These are phyloP conservation scores for Arthonia radiata DNA, from an alignment of 495 filamentous ascomycete species.

Conservation along the genomic window DNA sequence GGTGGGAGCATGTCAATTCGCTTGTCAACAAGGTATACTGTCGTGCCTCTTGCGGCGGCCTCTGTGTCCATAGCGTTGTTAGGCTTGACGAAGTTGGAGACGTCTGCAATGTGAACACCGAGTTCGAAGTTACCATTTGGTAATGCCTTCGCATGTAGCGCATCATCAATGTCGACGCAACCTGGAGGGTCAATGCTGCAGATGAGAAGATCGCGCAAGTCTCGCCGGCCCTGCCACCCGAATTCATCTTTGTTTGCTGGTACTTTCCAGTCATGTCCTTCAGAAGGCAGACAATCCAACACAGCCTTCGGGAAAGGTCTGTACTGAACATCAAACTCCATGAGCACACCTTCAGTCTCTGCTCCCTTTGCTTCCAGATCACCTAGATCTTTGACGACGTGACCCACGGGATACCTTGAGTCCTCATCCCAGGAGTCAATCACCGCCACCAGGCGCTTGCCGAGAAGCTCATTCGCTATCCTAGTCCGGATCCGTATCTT, in stretches of 20 bases:
- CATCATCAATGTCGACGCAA: conserved; percentile 96
- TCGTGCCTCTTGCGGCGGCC: conserved; percentile 79
- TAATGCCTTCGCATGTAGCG: conserved; percentile 60
- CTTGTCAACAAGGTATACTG: conserved; percentile 94
- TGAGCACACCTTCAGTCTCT: conserved; percentile 79
- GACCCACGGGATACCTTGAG: conserved; percentile 73
- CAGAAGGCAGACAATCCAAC: conserved; percentile 67
- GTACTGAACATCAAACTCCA: conserved; percentile 96
- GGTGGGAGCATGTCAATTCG: conserved; percentile 97
- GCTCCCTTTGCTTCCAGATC: conserved; percentile 87
- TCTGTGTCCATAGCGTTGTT: conserved; percentile 93
- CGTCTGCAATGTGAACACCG: conserved; percentile 96
- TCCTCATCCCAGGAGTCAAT: conserved; percentile 91
- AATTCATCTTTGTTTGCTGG: conserved; percentile 48
- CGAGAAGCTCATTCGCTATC: conserved; percentile 65
- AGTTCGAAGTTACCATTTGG: conserved; percentile 92
- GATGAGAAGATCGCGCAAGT: conserved; percentile 64
- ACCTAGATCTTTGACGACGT: conserved; percentile 81
- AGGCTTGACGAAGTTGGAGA: conserved; percentile 93
- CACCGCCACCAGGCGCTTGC: conserved; percentile 79
- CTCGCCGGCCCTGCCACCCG: conserved; percentile 63
- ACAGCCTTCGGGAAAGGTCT: conserved; percentile 90
- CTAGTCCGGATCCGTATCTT: conserved; percentile 85
- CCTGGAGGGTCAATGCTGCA: conserved; percentile 94
- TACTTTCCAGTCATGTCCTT: conserved; percentile 89